These are phyloP conservation scores for Acanthamoeba castellanii DNA, from an alignment of 208 protist species.

Conservation along the genomic window DNA sequence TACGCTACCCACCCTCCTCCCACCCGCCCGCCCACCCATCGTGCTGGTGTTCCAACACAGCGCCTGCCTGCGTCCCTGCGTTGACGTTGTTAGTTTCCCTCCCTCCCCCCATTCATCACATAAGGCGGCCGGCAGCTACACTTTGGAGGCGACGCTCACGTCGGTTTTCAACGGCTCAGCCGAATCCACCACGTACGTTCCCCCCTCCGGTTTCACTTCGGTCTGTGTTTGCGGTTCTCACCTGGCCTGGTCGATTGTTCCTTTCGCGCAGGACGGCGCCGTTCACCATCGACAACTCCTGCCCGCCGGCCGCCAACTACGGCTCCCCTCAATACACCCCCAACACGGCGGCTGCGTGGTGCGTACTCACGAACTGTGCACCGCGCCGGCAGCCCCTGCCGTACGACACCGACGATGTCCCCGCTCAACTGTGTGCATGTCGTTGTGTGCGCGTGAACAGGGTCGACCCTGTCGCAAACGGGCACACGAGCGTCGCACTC, in stretches of 20 bases:
- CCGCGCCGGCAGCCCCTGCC: not conserved
- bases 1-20: not conserved
- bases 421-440: not conserved
- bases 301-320: not conserved
- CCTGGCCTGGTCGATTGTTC: not conserved
- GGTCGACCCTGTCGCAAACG: not conserved
- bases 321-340: not conserved
- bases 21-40: no score
- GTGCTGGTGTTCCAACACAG: no score
- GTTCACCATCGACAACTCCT: slow-evolving; percentile 7
- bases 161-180: not conserved
- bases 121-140: slow-evolving; percentile 7
- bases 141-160: not conserved
- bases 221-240: not conserved
- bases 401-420: not conserved
- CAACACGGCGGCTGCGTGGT: not conserved
- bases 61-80: no score
- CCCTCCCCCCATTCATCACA: no score
- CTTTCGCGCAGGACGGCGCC: not conserved
- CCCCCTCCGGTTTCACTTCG: not conserved
- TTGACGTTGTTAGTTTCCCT: no score
- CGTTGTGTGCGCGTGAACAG: not conserved
- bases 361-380: not conserved
- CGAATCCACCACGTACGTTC: not conserved
- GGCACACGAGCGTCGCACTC: not conserved